Base-by-base conservation (phyloP, 805 yeast genomes). In the Cyberlindnera galapagoensis region DNA sequence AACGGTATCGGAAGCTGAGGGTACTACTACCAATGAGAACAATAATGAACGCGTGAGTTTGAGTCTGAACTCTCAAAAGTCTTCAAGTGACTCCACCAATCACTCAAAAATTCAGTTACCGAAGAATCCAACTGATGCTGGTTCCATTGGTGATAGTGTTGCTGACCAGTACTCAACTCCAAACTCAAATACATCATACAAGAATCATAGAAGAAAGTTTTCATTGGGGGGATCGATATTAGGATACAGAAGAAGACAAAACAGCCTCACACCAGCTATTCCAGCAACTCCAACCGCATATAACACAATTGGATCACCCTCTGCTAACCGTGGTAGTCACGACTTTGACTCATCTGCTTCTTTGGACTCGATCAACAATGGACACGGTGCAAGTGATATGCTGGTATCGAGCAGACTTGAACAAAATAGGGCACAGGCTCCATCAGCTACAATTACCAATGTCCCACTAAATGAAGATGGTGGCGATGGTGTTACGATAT, bases 311-410 rank as follows among this genome's bases (percentile, higher is more conserved):
- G 61, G 64, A 9, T 56, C 52, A 16, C 39, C 31, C 9, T 34
- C 44, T 14, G 44, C 31, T 25, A 56, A 59, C 30, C 56, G 59
- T 28, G 56, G 39, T 37, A 51, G 38, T 49, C 59, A 45, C 36
- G 66, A 47, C 51, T 62, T 60, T 51, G 62, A 57, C 20, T 54
- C 62, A 24, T 62, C 67, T 6, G 63, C 64, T 13, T 73, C 73
- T 4, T 71, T 72, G 42, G 80, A 77, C n/a, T 83, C 80, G 41
- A 74, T 77, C 42, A 77, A 69, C 38, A 75, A 70, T 9, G 79
- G 41, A 6, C 47, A 74, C 25, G 53, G 56, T 18, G 58, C 52
- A 17, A 54, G 56, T 35, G 49, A 77, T 49, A 75, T 76, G 80
- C 61, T 77, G 44, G 56, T 74, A 7, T 72, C 80, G 4, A 69